phyloP scores from a whole-genome alignment of 768 basidiomycete genomes.

The Suillus discolor region DNA sequence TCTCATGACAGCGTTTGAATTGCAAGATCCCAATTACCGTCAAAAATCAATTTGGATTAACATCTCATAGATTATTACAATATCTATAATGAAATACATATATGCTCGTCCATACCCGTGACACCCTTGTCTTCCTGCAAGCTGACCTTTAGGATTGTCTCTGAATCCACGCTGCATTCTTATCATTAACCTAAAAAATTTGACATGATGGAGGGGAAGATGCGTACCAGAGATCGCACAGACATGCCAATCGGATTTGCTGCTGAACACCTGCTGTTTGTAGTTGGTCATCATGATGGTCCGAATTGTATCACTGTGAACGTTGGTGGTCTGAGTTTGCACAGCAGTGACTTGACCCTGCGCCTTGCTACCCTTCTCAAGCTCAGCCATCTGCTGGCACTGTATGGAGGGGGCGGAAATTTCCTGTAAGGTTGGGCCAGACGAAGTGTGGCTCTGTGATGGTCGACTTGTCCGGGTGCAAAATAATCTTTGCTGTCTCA shows the following conservation, averaged over 20 bases:
- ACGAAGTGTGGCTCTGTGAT: slow-evolving; percentile 98
- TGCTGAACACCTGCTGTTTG: slow-evolving; percentile 98
- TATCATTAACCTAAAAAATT: no score
- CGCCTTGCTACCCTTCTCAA: slow-evolving; percentile 95
- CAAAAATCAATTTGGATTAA: no score
- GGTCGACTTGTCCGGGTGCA: slow-evolving; percentile 96
- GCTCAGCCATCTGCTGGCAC: slow-evolving; percentile 99
- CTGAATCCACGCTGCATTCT: no score
- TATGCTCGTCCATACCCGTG: no score
- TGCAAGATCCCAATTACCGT: no score
- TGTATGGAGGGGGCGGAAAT: slow-evolving; percentile 95
- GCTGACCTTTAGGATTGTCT: no score
- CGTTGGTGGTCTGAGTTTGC: slow-evolving; percentile 97
- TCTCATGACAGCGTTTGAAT: no score
- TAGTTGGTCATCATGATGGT: slow-evolving; percentile 92
- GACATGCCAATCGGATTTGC: slow-evolving; percentile 99
- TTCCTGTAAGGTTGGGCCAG: slow-evolving; percentile 92
- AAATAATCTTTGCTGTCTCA: slow-evolving; percentile 98
- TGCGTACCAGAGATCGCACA: slow-evolving; percentile 98
- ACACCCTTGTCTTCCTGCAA: no score
- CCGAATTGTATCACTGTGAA: slow-evolving; percentile 95
- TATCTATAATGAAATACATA: no score
- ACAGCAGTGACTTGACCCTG: slow-evolving; percentile 94
- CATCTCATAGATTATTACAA: no score
- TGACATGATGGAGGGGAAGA: slow-evolving; percentile 87